These are phyloP conservation scores for Amaranthus hypochondriacus DNA, from an alignment of 148 eudicot species.

Conservation along the genomic window DNA sequence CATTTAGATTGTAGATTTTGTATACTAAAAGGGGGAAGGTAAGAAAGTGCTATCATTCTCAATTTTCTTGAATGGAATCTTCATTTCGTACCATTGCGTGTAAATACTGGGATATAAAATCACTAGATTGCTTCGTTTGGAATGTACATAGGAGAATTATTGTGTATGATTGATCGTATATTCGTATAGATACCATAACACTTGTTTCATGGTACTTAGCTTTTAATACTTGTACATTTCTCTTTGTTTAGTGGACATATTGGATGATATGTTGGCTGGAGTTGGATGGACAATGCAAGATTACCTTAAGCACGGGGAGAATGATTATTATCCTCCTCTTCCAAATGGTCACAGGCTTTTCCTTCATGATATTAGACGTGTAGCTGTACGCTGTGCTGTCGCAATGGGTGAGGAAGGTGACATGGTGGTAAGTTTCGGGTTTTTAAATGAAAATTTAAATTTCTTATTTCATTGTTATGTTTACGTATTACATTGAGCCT, in stretches of 20 bases:
- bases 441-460: neutral
- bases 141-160: constrained; percentile 1
- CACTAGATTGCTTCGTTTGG: neutral
- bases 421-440: constrained; percentile 69
- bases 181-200: neutral
- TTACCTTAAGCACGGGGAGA: constrained; percentile 86
- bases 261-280: constrained; percentile 98
- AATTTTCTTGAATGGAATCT: neutral
- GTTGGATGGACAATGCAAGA: constrained; percentile 98
- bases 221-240: constrained; percentile 23
- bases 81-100: neutral
- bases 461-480: neutral
- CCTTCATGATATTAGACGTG: constrained; percentile 89
- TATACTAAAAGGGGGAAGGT: neutral
- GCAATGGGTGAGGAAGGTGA: constrained; percentile 99
- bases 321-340: constrained; percentile 98
- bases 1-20: neutral
- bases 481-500: neutral
- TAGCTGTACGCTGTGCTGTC: constrained; percentile 93
- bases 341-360: constrained; percentile 87
- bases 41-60: neutral
- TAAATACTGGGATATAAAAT: neutral
- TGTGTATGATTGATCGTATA: neutral
- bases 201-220: constrained; percentile 10
- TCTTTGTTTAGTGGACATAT: constrained; percentile 72